These are phyloP conservation scores for Xylariaceae sp. DNA, from an alignment of 2,329 filamentous ascomycete species.

Conservation along the genomic window DNA sequence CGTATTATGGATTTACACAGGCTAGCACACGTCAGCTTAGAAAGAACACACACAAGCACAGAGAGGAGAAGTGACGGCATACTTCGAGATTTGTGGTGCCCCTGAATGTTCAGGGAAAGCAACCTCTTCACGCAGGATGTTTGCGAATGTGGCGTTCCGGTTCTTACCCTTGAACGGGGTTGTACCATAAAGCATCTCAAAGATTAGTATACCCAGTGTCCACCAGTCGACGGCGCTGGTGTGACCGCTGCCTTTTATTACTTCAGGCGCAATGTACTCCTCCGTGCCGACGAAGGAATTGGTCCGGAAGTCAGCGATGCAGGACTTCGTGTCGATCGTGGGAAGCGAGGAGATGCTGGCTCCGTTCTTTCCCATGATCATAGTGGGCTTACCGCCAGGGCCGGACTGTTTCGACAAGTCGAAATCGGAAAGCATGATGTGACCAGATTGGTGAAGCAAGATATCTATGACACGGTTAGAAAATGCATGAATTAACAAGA, in stretches of 20 bases:
- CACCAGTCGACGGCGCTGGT: conserved; percentile 99
- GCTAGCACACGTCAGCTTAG: conserved; percentile 41
- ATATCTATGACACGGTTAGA: conserved; percentile 63
- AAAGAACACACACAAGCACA: background rate
- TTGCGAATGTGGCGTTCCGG: conserved; percentile 94
- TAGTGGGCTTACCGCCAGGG: conserved; percentile 89
- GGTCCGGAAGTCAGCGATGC: conserved; percentile 95
- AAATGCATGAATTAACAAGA: no score
- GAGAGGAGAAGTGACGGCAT: conserved; percentile 37
- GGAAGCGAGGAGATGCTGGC: conserved; percentile 81
- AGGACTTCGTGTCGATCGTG: conserved; percentile 98
- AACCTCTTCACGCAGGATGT: conserved; percentile 92
- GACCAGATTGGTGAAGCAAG: conserved; percentile 94
- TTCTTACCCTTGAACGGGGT: conserved; percentile 99
- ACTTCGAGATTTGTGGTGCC: conserved; percentile 86
- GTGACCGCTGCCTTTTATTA: conserved; percentile 97
- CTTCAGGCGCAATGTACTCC: conserved; percentile 97
- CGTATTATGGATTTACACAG: conserved; percentile 94
- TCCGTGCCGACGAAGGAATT: conserved; percentile 98
- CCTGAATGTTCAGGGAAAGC: conserved; percentile 88
- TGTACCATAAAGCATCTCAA: conserved; percentile 98
- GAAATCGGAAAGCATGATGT: conserved; percentile 99
- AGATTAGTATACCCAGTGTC: conserved; percentile 94
- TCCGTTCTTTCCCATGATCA: conserved; percentile 90
- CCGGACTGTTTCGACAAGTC: conserved; percentile 98